Conservation (phyloP, 2,329 filamentous ascomycete genomes). For the Aspergillus sp. region DNA sequence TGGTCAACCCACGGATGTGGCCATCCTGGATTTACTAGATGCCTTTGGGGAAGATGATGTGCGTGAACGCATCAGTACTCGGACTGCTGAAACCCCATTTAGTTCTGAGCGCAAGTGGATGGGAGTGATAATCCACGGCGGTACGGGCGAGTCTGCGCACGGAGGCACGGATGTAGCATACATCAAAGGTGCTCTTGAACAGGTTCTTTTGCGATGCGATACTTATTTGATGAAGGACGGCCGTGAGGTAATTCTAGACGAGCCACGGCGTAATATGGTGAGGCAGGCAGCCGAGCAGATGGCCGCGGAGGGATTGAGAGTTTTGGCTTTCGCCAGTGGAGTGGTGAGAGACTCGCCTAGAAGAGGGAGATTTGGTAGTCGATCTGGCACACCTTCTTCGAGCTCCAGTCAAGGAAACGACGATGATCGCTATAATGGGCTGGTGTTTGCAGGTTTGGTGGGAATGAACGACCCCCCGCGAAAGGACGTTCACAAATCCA, state of each 20-base stretch:
- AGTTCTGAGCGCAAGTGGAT: slow-evolving; percentile 99
- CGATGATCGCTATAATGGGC: slow-evolving; percentile 73
- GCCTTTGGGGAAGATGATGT: slow-evolving; percentile 87
- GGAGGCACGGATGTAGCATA: slow-evolving; percentile 78
- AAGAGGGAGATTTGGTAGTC: slow-evolving; percentile 46
- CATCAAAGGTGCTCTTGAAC: slow-evolving; percentile 91
- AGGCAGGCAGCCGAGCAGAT: slow-evolving; percentile 76
- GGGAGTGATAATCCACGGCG: slow-evolving; percentile 76
- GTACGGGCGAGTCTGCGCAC: slow-evolving; percentile 30
- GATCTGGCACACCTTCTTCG: slow-evolving; percentile 44
- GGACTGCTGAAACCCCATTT: slow-evolving; percentile 84
- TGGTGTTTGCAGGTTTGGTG: slow-evolving; percentile 87
- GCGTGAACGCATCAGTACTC: slow-evolving; percentile 75
- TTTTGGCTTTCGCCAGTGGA: slow-evolving; percentile 90
- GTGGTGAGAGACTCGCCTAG: slow-evolving; percentile 50
- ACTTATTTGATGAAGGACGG: slow-evolving; percentile 85
- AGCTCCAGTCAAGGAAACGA: slow-evolving; percentile 38
- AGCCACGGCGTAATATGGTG: slow-evolving; percentile 67
- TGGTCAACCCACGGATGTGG: slow-evolving; percentile 94
- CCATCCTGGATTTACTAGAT: slow-evolving; percentile 91
- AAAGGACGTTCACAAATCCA: slow-evolving; percentile 83
- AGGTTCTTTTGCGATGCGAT: slow-evolving; percentile 79
- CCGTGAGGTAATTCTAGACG: slow-evolving; percentile 78
- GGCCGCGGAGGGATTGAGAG: slow-evolving; percentile 82
- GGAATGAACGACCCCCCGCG: slow-evolving; percentile 97